These are phyloP conservation scores for Blastobotrys elegans DNA, from an alignment of 1,139 yeast genomes.

Conservation along the genomic window DNA sequence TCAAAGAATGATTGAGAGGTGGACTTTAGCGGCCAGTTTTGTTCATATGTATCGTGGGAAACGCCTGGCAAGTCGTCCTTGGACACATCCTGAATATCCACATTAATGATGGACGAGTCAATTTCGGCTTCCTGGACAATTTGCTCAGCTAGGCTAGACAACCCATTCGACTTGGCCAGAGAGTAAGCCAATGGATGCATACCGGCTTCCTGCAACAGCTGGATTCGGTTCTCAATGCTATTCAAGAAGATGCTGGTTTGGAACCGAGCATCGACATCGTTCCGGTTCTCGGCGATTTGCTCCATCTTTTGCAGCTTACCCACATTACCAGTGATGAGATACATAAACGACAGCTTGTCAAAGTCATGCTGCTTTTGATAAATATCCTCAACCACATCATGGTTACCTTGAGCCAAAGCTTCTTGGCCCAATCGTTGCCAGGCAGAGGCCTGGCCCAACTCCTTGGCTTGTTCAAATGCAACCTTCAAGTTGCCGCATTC, in stretches of 20 bases:
- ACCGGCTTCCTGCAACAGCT: slow-evolving; percentile 71
- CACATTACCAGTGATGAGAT: slow-evolving; percentile 75
- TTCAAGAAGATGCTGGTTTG: slow-evolving; percentile 79
- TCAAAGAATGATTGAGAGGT: slow-evolving; percentile 77
- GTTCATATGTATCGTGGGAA: slow-evolving; percentile 41
- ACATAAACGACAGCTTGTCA: slow-evolving; percentile 85
- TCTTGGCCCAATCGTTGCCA: slow-evolving; percentile 86
- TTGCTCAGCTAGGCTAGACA: slow-evolving; percentile 64
- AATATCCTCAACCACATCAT: slow-evolving; percentile 77
- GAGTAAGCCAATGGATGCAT: slow-evolving; percentile 88
- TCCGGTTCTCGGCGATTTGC: slow-evolving; percentile 82
- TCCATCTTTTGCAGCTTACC: slow-evolving; percentile 79
- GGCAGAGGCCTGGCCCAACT: slow-evolving; percentile 57
- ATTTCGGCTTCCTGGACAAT: slow-evolving; percentile 62
- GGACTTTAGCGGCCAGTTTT: slow-evolving; percentile 79
- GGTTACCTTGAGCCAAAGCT: slow-evolving; percentile 86
- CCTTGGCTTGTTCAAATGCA: slow-evolving; percentile 86
- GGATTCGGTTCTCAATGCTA: slow-evolving; percentile 70
- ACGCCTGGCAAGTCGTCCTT: slow-evolving; percentile 43
- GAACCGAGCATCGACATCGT: slow-evolving; percentile 72
- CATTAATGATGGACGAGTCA: slow-evolving; percentile 56
- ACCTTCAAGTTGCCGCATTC: slow-evolving; percentile 86
- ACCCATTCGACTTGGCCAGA: slow-evolving; percentile 82
- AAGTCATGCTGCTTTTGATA: slow-evolving; percentile 84
- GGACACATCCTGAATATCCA: slow-evolving; percentile 42